Evolutionary conservation across 805 yeast genomes (phyloP), one percentile per base, ranked within the genome.

Genomic region (Wickerhamiella nectarea): DNA sequence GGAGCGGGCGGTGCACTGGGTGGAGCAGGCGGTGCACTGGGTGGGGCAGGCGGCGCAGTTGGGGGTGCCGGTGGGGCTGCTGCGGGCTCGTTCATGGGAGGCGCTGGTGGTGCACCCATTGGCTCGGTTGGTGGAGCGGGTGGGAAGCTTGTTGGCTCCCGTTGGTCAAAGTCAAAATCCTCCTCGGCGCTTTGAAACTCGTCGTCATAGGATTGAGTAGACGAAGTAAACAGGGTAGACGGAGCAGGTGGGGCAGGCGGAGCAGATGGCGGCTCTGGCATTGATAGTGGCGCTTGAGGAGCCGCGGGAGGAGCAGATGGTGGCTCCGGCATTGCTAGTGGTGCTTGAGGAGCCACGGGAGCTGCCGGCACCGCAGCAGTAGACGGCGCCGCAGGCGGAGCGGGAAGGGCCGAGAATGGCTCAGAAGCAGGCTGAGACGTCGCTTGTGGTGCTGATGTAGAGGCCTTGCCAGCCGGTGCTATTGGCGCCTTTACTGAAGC

Each of bases 81-180:
- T 3, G 63, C 52, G 20, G 64, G 54, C 14, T 52, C 48, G n/a
- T 56, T 43, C 46, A 51, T 18, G 58, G 54, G 34, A 50, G 49
- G n/a, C 57, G 54, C 17, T 7, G 70, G 65, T 6, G 68, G 58
- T 4, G 64, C 57, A 18, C 63, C 56, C 18, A 66, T 55, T 3
- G 56, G 51, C 6, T 56, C 50, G 6, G 64, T 61, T 12, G 66
- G 55, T 2, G 63, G 53, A 1, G 59, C 55, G 7, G 70, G 67
- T 8, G 65, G 52, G n/a, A 69, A 65, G 15, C 39, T 36, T 6
- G 21, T n/a, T 3, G 35, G 35, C 21, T 33, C 35, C 9, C 12
- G 6, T 5, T 5, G 11, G 33, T 5, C 17, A 19, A 33, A 33
- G 20, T 19, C 35, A 28, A 28, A 28, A 28, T 28, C 31, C 15